Base-by-base conservation (phyloP, 2,329 filamentous ascomycete species). In the Penicillium glabrum region DNA sequence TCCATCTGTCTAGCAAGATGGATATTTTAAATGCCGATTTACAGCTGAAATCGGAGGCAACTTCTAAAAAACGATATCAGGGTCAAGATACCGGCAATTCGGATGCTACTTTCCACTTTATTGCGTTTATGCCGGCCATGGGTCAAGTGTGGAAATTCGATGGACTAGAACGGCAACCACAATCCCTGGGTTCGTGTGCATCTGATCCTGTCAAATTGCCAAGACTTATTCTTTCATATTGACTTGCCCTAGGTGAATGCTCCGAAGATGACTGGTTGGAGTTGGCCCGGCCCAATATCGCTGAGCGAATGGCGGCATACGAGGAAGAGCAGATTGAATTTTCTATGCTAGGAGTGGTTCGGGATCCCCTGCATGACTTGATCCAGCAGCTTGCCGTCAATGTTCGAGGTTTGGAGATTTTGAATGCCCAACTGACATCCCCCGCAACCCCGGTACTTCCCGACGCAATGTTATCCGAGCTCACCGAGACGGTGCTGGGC, bases 91-190 rank as follows among this genome's bases (percentile, higher is more conserved):
- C 75, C n/a, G 71, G 75, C 5, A 77, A 82, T 7, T 75, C 81
- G 0, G 84, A 90, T n/a, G 82, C 83, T 13, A 87, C 85, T 0
- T 95, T 89, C 69, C 93, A 98, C 70, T 98, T 95, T 72, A 89
- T 96, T 61, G 93, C 92, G 7, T 96, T 93, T 69, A 86, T 97
- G 29, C 90, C 91, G 2, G 83, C 86, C 14, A 80, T 83, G n/a
- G 87, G 85, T 2, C 79, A 85, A 54, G 83, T 96, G 14, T 97
- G 91, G 91, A 90, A 93, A 71, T 85, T 98, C 5, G 93, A 98
- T 72, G 93, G 93, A 5, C 79, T 97, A 23, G 86, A 93, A 70
- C 79, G 79, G 43, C 85, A 87, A 61, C 93, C 91, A 3, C 82
- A 86, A 33, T 83, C 80, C 54, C 78, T 92, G 54, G 88, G 87